Evolutionary conservation across 768 basidiomycete species (phyloP), one percentile per base, ranked within the genome.

Genomic region (Trametes cubensis): DNA sequence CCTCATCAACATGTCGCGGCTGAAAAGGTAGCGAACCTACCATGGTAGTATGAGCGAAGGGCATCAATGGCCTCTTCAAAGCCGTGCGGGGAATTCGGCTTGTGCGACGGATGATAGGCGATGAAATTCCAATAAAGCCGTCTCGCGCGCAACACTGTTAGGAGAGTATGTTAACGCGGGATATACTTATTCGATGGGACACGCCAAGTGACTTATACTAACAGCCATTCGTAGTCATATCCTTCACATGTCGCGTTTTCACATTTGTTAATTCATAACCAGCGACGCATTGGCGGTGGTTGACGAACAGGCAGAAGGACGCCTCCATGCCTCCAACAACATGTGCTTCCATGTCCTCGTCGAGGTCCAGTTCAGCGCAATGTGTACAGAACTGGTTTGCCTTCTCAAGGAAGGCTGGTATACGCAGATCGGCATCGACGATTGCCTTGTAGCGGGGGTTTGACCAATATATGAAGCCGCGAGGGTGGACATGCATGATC

Each of bases 121-220:
- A 85, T 63, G 56, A 77, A 82, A 58, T 79, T 83, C 83, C 81
- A 84, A 66, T 85, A 84, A 18, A 81, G 71, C 5, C 80, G 75
- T 52, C 81, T 77, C 11, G 73, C 73, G 55, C 81, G 78, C 51
- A 79, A 78, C 46, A 80, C 81, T 10, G 7, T 55, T 21, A 40
- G 18, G 3, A 6, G 5, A 15, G 11, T 15, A 6, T 41, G 25
- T 39, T n/a, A 25, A 20, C 17, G 18, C 8, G 28, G 4, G 8
- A 10, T 28, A 23, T 14, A 34, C 54, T 54, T 59, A 40, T 49
- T 51, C 40, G 38, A 54, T 44, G 55, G 49, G 14, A 55, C 28
- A 38, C 25, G 23, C 41, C 44, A 15, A 49, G 20, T 26, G 28
- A 7, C 28, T 6, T 17, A 25, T 14, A 55, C 30, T 30, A 26